Evolutionary conservation across 2,329 filamentous ascomycete genomes (phyloP), one percentile per base, ranked within the genome.

Genomic region (Tolypocladium capitatum): DNA sequence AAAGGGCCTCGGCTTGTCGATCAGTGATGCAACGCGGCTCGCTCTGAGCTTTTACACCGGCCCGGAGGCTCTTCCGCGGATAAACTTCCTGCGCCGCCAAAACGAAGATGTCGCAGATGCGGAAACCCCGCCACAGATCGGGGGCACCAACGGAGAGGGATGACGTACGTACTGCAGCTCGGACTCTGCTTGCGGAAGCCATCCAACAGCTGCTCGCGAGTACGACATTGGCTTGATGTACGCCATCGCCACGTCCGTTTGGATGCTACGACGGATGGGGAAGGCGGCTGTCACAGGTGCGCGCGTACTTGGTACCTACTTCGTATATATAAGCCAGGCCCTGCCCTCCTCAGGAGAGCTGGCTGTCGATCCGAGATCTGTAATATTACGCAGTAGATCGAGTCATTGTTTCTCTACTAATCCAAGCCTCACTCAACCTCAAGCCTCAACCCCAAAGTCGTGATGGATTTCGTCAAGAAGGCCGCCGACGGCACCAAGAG

Each of bases 391-490:
- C 24, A 24, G 5, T 5, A 14, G 35, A 21, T 21, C 35, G 8
- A 36, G 13, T 30, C 30, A 44, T 32, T 16, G 42, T 45, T 34
- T 24, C 24, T 5, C 24, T 3, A 24, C 24, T 24, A 24, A 24
- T 41, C n/a, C 34, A 20, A 45, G 20, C 28, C 31, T 38, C n/a
- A 42, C 44, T 20, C 31, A 45, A 24, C 18, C 11, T n/a, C 45
- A 43, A n/a, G n/a, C 5, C 38, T 20, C 45, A 43, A 28, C 36
- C 18, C 10, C 33, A 36, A 51, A 30, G 47, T 53, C 58, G 60
- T 40, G 48, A 68, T 68, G 66, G 64, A 68, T 63, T 64, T 66
- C 55, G 27, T 68, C 60, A 67, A 67, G 55, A 63, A 64, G 45
- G 62, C 63, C 46, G 55, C 56, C 45, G 43, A 51, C 34, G 49